Evolutionary conservation across 768 basidiomycete genomes (phyloP), one percentile per base, ranked within the genome.

Genomic region (Agrocybe pediades): DNA sequence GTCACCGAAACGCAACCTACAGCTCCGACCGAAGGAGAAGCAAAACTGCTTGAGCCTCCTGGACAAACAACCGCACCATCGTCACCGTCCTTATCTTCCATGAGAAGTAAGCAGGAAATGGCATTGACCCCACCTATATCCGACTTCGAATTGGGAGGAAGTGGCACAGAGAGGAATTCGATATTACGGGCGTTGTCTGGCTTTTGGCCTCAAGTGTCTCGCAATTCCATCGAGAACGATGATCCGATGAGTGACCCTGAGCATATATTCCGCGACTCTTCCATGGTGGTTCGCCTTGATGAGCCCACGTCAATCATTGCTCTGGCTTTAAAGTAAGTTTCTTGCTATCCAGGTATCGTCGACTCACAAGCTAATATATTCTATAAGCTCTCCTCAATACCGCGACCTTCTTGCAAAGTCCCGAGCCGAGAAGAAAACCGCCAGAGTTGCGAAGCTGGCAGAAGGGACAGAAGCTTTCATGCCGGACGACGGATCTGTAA

Each of bases 221-320:
- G 91, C 9, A 72, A 80, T 65, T 84, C 76, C 27, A 72, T 82
- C 57, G 84, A 87, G 62, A 74, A 51, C 4, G 87, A 88, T 9
- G 87, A 91, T 62, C 81, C 83, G 3, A 80, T 87, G 68, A 79
- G 80, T 56, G 88, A 92, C 65, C 87, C 87, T 1, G 95, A 98
- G 63, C 94, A 98, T 65, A 88, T 98, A 44, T 98, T 97, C 73
- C 81, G 92, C 30, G 95, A 96, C 64, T 94, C 92, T 15, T 87
- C 89, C 2, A 95, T 98, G 84, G 87, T 98, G 46, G 89, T 99
- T 17, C 83, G 96, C 17, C 94, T 94, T 17, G 95, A 98, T 67
- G 97, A 99, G 65, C 97, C 96, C 2, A 97, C 95, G 0, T 98
- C 96, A 16, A 97, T 98, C 64, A 95, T 98, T 58, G 95, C 97